Evolutionary conservation across 345 rosid genomes (phyloP), one percentile per base, ranked within the genome.

Genomic region (Eutrema japonicum): DNA sequence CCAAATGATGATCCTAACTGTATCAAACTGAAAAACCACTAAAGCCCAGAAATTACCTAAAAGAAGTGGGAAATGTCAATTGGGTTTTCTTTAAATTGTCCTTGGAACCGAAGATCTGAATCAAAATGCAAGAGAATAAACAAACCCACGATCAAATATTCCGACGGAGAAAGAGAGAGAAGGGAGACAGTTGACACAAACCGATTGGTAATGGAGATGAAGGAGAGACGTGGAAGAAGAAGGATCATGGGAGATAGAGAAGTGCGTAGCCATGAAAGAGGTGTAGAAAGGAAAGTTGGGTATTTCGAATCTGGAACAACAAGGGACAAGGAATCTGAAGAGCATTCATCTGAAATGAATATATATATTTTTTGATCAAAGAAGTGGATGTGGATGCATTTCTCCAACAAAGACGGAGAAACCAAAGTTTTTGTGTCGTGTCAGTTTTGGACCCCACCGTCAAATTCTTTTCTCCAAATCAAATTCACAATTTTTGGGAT

Each of bases 321-420:
- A 50, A 41, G 6, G 48, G 45, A 77, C 60, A 76, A 55, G 42
- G 79, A 66, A 76, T 70, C 75, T 37, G 29, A 69, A 68, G 52
- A 63, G 49, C 41, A 2, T 30, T 76, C 75, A 48, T 70, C 61
- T 32, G 54, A 10, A 38, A n/a, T 22, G 1, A 1, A 22, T 22
- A 22, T 22, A 22, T 22, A 22, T 22, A 22, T 22, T 8, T 2
- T 32, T 18, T 30, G 0, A 30, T 32, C 6, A 70, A 68, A 68
- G 79, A 76, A 38, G 66, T 77, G 70, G 75, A 69, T 46, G 71
- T 64, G 70, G 45, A 51, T 73, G 79, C 62, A 38, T 59, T 50
- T 56, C 82, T 83, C 87, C 87, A 80, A 84, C 78, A 86, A 84
- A 77, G 85, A 79, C 87, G 90, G 90, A 86, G 87, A 82, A 79